Base-by-base conservation (phyloP, 129 eudicot species). In the Logfia minima region DNA sequence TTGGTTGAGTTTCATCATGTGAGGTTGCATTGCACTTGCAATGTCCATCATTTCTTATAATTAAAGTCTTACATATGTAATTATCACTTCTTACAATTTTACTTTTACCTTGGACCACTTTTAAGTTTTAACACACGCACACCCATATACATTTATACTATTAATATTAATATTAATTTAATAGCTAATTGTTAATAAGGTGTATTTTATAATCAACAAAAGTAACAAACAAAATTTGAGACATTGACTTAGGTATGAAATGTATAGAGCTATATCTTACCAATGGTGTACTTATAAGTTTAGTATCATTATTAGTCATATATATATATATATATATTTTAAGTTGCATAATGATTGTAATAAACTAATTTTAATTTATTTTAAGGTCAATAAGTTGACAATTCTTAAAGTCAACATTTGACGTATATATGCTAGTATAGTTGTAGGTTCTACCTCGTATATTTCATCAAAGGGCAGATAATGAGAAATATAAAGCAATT, bases 1-100 rank as follows among this genome's bases (percentile, higher is more conserved):
- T 72, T 72, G 11, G 76, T 72, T 72, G 58, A 55, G 32, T 72
- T 39, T 55, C 76, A 72, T 72, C 52, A 72, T 55, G 76, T 55
- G 48, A 72, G 28, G 32, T 72, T 53, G 28, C 52, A 32, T 72
- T 53, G 52, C 76, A 31, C 52, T 52, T 31, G 75, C 22, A 52
- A 55, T 32, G 31, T 11, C 21, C 51, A 72, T 72, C 76, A 72
- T 53, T 72, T 55, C 45, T 53, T 10, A 72, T 55, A 21, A 72
- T n/a, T 18, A 72, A 72, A 72, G 66, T 55, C 52, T 45, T 31
- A 72, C 66, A 32, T 28, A 29, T n/a, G 55, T 72, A 18, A 72
- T 72, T 53, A 72, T 35, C 4, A 45, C 74, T 45, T 45, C 8
- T 72, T 52, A 4, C 66, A 9, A 9, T 8, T 72, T 72, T 31